Evolutionary conservation across 176 grass and related monocot genomes (phyloP).

Genomic region (Raddia guianensis): DNA sequence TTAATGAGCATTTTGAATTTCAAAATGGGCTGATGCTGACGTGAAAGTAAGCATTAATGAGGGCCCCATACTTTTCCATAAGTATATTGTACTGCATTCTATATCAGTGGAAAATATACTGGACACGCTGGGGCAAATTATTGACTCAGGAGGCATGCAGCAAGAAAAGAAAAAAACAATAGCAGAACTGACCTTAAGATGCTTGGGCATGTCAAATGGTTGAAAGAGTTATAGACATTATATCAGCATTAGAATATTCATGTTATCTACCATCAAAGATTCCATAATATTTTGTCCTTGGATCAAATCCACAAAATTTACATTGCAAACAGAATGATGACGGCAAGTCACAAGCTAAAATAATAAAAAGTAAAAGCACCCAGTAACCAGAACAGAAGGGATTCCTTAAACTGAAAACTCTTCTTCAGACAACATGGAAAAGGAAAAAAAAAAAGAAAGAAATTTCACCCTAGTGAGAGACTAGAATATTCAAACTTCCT

Average conservation of each 20-base stretch:
- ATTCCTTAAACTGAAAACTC: not conserved
- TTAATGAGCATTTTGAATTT: too few relatives aligned
- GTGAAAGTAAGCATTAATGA: not conserved
- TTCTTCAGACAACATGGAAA: not conserved
- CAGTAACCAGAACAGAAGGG: not conserved
- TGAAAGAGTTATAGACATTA: not conserved
- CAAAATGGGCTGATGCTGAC: too few relatives aligned
- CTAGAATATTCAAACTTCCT: not conserved
- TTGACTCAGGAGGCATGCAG: not conserved
- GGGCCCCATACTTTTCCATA: not conserved
- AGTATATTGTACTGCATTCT: not conserved
- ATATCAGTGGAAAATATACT: not conserved
- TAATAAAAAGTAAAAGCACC: not conserved
- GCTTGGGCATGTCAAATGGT: not conserved
- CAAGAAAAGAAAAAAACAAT: slow-evolving; percentile 19
- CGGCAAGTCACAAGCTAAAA: not conserved
- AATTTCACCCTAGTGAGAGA: not conserved
- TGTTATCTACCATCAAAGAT: not conserved
- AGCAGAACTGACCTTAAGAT: not conserved
- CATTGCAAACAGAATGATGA: not conserved
- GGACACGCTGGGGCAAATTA: not conserved
- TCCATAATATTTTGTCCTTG: not conserved
- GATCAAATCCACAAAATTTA: not conserved
- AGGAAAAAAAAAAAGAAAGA: not conserved
- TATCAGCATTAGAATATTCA: not conserved